Percentiles rank a stretch among this genome's conserved stretches.
These are phyloP conservation scores for Dactylonectria macrodidyma DNA, from an alignment of 2,329 filamentous ascomycete genomes.

Conservation along the genomic window DNA sequence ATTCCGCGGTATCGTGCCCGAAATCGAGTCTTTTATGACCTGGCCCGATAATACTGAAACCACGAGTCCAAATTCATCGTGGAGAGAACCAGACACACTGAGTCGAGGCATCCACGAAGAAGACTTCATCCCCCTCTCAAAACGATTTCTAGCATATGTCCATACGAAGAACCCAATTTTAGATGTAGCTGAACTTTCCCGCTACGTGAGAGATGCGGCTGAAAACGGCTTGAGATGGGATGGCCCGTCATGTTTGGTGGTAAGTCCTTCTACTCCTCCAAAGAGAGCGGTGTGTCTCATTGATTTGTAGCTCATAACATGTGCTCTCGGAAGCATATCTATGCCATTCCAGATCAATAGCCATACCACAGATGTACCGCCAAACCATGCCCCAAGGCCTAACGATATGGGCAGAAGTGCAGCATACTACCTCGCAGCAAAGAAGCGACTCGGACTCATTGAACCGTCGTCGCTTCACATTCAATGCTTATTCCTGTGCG, in stretches of 20 bases:
- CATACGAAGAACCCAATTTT: conserved; percentile 34
- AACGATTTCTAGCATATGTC: conserved; percentile 23
- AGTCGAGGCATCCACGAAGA: conserved; percentile 27
- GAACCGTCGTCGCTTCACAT: conserved; percentile 50
- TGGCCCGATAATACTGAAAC: neutral
- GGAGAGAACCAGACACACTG: neutral
- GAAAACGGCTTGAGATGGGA: conserved; percentile 44
- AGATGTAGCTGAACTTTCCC: conserved; percentile 19
- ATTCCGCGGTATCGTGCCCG: conserved; percentile 6
- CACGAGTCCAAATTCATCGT: neutral
- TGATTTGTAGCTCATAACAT: conserved; percentile 37
- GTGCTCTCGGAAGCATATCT: conserved; percentile 39
- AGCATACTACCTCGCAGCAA: conserved; percentile 45
- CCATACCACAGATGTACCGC: neutral
- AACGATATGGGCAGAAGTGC: conserved; percentile 33
- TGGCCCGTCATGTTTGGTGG: conserved; percentile 43
- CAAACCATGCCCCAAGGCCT: neutral
- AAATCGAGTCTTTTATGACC: conserved; percentile 20
- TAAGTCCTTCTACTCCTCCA: neutral
- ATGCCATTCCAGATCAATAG: conserved; percentile 35
- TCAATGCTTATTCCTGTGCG: conserved; percentile 58
- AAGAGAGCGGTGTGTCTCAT: neutral
- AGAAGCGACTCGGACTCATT: conserved; percentile 44
- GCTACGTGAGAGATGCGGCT: conserved; percentile 16
- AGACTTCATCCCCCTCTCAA: conserved; percentile 22